These are phyloP conservation scores for Sistotremastrum suecicum DNA, from an alignment of 768 basidiomycete species.

Conservation along the genomic window DNA sequence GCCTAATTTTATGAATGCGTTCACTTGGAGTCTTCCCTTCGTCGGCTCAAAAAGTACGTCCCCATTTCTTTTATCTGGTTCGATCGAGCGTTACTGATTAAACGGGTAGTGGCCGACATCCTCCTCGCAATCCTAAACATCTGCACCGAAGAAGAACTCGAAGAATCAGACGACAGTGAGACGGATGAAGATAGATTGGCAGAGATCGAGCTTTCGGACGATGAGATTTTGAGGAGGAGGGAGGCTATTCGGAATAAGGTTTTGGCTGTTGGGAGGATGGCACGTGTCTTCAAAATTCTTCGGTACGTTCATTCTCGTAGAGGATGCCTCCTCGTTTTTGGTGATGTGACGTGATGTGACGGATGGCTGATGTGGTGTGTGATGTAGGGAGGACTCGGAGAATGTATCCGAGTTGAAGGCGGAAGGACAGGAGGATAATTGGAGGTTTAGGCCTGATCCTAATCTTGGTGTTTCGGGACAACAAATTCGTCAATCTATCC, in stretches of 20 bases:
- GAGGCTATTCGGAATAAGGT: slow-evolving; percentile 37
- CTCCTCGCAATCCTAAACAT: slow-evolving; percentile 36
- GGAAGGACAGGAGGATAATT: slow-evolving; percentile 12
- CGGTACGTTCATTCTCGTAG: too few relatives aligned
- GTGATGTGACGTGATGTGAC: too few relatives aligned
- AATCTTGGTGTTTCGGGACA: slow-evolving; percentile 44
- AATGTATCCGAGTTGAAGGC: slow-evolving; percentile 51
- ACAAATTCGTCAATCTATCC: slow-evolving; percentile 46
- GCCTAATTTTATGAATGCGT: slow-evolving; percentile 96
- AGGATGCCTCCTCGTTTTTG: too few relatives aligned
- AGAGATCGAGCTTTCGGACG: slow-evolving; percentile 7
- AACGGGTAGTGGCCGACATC: slow-evolving; percentile 34
- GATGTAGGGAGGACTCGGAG: slow-evolving; percentile 69
- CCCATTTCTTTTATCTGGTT: background rate
- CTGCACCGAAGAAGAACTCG: slow-evolving; percentile 36
- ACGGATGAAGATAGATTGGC: slow-evolving; percentile 20
- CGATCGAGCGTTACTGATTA: background rate
- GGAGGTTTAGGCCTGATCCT: background rate
- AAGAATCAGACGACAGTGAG: slow-evolving; percentile 23
- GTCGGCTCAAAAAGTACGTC: slow-evolving; percentile 89
- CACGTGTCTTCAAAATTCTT: slow-evolving; percentile 31
- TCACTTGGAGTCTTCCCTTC: slow-evolving; percentile 96
- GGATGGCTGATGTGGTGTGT: too few relatives aligned
- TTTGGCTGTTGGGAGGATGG: slow-evolving; percentile 35
- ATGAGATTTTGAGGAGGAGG: slow-evolving; percentile 19